Evolutionary conservation across 2,329 filamentous ascomycete species (phyloP), one percentile per base, ranked within the genome.

Genomic region (Aspergillus texensis): DNA sequence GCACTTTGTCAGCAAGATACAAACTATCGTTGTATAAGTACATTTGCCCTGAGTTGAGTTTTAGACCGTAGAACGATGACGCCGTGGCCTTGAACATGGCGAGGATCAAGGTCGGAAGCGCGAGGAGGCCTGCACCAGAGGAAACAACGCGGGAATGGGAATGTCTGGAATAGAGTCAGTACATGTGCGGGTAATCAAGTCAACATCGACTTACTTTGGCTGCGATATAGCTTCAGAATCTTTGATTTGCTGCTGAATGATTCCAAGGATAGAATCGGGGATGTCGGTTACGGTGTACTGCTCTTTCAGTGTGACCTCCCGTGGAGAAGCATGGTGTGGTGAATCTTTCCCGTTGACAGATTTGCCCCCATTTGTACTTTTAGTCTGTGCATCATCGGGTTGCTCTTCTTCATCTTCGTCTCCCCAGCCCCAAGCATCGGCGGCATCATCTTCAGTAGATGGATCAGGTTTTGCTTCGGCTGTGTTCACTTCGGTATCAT

Each of bases 281-380:
- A 97, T 90, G 2, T 91, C 91, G 0, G 94, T 97, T 58, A 97
- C 91, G 63, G 89, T 91, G 76, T 97, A 99, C 1, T 86, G 91
- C 78, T 99, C 95, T 65, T 85, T 91, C 52, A 98, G 80, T 0
- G 91, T 91, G 63, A 98, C 80, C 73, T 95, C 91, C 61, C 88
- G 83, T 10, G 82, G 64, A 46, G 68, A 61, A 19, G 60, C 21
- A 32, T 62, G 54, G 60, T 70, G 41, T 24, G 63, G 57, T 50
- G 63, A 59, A 30, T 67, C 65, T 24, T 66, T 65, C 34, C 65
- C 69, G 46, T 72, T 70, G 46, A 67, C 60, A 64, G 77, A 70
- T 30, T 70, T 68, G 6, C 65, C 19, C 30, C 45, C 45, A 41
- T 66, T 21, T 8, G 70, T 50, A 36, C 71, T 60, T 46, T 71